A percentile compares a stretch with the other conserved stretches of the same genome.
phyloP scores from a whole-genome alignment of 306 rosid genomes.

The Castanea mollissima region DNA sequence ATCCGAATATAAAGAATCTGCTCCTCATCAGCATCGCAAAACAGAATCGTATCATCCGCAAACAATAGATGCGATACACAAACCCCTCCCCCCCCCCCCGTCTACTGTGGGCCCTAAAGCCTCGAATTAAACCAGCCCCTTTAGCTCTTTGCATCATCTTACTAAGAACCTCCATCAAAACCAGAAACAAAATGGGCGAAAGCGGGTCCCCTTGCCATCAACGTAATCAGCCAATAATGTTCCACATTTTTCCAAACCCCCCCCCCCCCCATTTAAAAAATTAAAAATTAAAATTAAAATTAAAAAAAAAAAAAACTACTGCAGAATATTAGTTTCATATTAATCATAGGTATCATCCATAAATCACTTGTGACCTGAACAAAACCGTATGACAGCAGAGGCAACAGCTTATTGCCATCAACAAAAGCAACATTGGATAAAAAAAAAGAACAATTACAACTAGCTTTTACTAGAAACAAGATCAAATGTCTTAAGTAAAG shows the following conservation, averaged over 20 bases:
- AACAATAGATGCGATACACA: too few species aligned
- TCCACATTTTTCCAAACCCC: not conserved
- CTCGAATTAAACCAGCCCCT: too few species aligned
- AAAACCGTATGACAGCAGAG: not conserved
- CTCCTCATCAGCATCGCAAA: too few species aligned
- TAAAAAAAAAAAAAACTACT: not conserved
- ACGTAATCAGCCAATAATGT: not conserved
- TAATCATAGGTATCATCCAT: not conserved
- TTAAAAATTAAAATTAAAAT: too few species aligned
- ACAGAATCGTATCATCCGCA: too few species aligned
- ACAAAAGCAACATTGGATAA: slow-evolving; percentile 17
- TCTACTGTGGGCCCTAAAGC: too few species aligned
- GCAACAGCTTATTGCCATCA: slow-evolving; percentile 13
- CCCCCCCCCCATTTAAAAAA: too few species aligned
- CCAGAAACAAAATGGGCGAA: not conserved
- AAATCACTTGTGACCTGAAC: not conserved
- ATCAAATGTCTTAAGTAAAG: slow-evolving; percentile 28
- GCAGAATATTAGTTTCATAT: not conserved
- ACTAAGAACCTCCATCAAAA: too few species aligned
- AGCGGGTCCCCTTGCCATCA: too few species aligned
- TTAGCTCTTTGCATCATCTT: too few species aligned
- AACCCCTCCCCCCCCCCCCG: too few species aligned
- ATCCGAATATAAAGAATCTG: too few species aligned
- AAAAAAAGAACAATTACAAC: slow-evolving; percentile 7
- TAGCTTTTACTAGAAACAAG: slow-evolving; percentile 18